Evolutionary conservation across 2,329 filamentous ascomycete species (phyloP).

Genomic region (Trichoderma polysporum): DNA sequence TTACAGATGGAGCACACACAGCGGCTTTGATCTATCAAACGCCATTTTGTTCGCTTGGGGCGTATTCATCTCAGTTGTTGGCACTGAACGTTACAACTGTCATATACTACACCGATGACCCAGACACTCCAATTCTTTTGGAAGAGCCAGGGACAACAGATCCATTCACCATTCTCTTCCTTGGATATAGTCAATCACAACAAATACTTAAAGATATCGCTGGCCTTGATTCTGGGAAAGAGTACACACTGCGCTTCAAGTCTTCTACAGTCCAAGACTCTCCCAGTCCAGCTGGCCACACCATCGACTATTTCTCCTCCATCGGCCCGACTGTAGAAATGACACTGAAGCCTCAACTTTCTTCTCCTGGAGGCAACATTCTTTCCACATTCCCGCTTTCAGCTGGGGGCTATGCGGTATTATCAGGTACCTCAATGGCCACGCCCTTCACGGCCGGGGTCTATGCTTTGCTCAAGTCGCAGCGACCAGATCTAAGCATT

Average conservation of each 20-base stretch:
- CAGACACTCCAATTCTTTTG: not conserved
- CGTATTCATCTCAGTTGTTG: not conserved
- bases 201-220: not conserved
- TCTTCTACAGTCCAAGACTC: not conserved
- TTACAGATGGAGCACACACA: not conserved
- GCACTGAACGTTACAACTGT: not conserved
- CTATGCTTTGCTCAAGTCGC: slow-evolving; percentile 53
- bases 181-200: not conserved
- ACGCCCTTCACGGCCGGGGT: slow-evolving; percentile 56
- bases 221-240: not conserved
- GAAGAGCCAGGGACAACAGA: not conserved
- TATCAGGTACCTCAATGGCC: slow-evolving; percentile 61
- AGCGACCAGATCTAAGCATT: slow-evolving; percentile 47
- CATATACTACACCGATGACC: slow-evolving; percentile 4
- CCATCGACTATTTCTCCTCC: slow-evolving; percentile 4
- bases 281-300: not conserved
- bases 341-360: slow-evolving; percentile 55
- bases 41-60: not conserved
- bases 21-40: not conserved
- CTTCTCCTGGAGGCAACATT: slow-evolving; percentile 55
- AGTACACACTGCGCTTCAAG: not conserved
- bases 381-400: slow-evolving; percentile 54
- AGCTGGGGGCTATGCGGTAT: slow-evolving; percentile 49
- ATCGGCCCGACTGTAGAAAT: slow-evolving; percentile 63
- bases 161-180: not conserved